Evolutionary conservation across 176 grass and related monocot species (phyloP).

Genomic region (Leersia perrieri): DNA sequence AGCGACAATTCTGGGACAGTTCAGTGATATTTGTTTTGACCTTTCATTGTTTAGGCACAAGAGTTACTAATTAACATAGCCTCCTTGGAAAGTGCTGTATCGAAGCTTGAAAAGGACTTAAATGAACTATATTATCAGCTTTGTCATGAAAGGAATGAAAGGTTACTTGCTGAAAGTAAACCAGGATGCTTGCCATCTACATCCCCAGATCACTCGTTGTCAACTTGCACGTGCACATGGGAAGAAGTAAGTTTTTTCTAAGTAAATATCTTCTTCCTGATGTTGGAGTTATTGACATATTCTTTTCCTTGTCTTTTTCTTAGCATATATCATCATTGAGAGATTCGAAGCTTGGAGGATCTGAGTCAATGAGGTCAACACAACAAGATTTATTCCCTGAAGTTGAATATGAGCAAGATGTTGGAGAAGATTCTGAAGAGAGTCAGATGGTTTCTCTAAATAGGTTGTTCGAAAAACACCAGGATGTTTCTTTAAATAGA

Average conservation of each 20-base stretch:
- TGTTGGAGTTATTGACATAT: background rate
- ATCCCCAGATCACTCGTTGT: constrained; percentile 44
- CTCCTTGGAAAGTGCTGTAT: constrained; percentile 68
- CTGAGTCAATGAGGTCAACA: constrained; percentile 50
- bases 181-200: constrained; percentile 43
- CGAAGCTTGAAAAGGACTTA: constrained; percentile 83
- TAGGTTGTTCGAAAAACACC: constrained; percentile 53
- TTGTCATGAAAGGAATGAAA: constrained; percentile 83
- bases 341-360: constrained; percentile 76
- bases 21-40: constrained; percentile 18
- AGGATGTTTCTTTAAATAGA: constrained; percentile 53
- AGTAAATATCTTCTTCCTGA: constrained; percentile 25
- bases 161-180: constrained; percentile 71
- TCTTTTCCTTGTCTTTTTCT: constrained; percentile 41
- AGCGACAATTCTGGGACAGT: background rate
- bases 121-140: constrained; percentile 76
- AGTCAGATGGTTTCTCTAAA: constrained; percentile 41
- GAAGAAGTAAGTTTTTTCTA: constrained; percentile 67
- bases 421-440: constrained; percentile 40
- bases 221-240: constrained; percentile 70
- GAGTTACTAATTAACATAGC: constrained; percentile 70
- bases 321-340: constrained; percentile 92
- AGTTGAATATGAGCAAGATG: constrained; percentile 41
- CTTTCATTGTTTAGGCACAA: constrained; percentile 42
- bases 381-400: constrained; percentile 50